phyloP scores from a whole-genome alignment of 2,329 filamentous ascomycete species.

The Aureobasidium sp. region DNA sequence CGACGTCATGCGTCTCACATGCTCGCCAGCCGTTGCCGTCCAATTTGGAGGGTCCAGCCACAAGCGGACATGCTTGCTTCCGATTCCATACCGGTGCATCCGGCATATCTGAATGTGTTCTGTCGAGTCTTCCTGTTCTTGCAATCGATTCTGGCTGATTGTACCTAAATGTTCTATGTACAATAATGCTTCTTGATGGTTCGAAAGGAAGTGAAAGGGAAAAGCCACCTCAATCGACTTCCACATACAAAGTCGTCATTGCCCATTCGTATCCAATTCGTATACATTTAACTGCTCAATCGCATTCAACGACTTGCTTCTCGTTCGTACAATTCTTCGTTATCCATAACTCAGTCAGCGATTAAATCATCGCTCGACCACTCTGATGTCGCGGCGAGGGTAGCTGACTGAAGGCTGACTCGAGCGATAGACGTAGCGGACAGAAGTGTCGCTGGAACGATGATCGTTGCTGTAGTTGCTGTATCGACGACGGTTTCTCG shows the following conservation, averaged over 20 bases:
- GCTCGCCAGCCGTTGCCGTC: not conserved
- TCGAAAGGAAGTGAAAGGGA: no score
- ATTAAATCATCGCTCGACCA: constrained; percentile 16
- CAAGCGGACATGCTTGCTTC: constrained; percentile 11
- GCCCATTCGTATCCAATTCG: constrained; percentile 23
- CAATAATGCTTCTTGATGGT: not conserved
- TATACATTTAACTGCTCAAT: not conserved
- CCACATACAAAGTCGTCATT: constrained; percentile 17
- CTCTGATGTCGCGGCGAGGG: not conserved
- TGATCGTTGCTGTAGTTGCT: constrained; percentile 6
- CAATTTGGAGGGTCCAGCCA: constrained; percentile 2
- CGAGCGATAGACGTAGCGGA: constrained; percentile 11
- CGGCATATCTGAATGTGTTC: not conserved
- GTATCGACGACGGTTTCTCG: not conserved
- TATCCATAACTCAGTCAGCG: constrained; percentile 29
- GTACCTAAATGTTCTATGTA: not conserved
- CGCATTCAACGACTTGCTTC: not conserved
- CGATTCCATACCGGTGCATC: constrained; percentile 24
- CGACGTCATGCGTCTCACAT: constrained; percentile 14
- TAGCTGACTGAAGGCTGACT: constrained; percentile 23
- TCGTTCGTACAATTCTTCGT: not conserved
- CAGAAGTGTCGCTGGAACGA: not conserved
- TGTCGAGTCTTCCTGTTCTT: not conserved
- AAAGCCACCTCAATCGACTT: not conserved
- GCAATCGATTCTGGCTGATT: not conserved